Evolutionary conservation across 371 early-diverging fungal species (phyloP).

Genomic region (Haplosporangium sp.): DNA sequence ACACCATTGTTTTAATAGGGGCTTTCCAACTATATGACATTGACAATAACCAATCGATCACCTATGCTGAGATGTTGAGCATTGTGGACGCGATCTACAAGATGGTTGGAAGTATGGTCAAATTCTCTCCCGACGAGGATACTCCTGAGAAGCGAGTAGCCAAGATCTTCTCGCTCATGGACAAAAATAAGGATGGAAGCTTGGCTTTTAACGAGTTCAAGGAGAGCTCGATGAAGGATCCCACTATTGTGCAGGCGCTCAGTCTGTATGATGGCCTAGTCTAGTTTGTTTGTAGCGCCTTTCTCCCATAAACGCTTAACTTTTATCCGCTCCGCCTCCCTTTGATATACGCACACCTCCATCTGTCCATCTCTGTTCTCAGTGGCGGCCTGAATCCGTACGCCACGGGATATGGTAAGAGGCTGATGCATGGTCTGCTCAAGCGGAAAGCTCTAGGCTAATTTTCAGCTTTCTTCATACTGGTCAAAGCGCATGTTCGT

Average conservation of each 20-base stretch:
- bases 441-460: no score
- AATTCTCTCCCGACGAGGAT: conserved; percentile 90
- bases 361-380: background rate
- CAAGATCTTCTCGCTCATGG: conserved; percentile 93
- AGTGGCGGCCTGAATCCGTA: no score
- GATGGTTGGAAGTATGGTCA: conserved; percentile 93
- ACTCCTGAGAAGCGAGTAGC: conserved; percentile 94
- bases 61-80: conserved; percentile 88
- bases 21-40: conserved; percentile 90
- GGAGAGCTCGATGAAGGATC: conserved; percentile 90
- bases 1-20: conserved; percentile 33
- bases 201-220: conserved; percentile 89
- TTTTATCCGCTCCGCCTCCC: background rate
- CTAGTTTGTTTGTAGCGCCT: conserved; percentile 42
- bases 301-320: background rate
- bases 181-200: conserved; percentile 82
- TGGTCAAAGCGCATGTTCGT: no score
- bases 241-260: conserved; percentile 89
- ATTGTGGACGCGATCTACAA: conserved; percentile 95
- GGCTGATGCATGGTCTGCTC: no score
- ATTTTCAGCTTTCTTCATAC: background rate
- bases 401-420: background rate
- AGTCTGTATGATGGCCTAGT: conserved; percentile 89
- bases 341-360: no score
- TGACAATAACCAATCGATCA: conserved; percentile 90